phyloP scores from a whole-genome alignment of 1,284 basidiomycete genomes.

The Ceratobasidium sp. region DNA sequence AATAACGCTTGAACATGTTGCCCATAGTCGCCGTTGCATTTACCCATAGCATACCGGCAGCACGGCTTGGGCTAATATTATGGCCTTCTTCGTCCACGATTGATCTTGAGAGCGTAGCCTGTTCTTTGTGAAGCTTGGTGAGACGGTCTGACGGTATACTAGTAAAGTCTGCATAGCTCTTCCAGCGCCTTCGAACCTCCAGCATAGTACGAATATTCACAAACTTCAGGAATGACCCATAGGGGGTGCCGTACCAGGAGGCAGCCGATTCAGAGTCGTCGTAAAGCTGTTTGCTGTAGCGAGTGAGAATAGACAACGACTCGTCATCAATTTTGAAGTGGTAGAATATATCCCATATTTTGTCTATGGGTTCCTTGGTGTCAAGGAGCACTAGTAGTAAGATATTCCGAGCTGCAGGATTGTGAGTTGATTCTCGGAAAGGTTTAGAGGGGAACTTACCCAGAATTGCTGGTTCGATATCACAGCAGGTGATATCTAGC shows the following conservation, averaged over 20 bases:
- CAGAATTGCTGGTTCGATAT: constrained; percentile 63
- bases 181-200: background rate
- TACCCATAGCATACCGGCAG: constrained; percentile 14
- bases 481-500: constrained; percentile 67
- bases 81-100: background rate
- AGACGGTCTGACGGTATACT: background rate
- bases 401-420: constrained; percentile 42
- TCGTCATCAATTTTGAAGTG: constrained; percentile 22
- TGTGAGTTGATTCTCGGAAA: background rate
- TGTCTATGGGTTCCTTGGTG: background rate
- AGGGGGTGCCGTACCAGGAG: background rate
- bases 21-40: background rate
- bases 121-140: background rate
- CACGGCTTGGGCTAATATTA: background rate
- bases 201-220: background rate
- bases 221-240: background rate
- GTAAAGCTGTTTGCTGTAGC: background rate
- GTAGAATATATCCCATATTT: constrained; percentile 23
- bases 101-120: background rate
- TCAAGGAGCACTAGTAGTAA: constrained; percentile 7
- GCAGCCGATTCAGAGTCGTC: background rate
- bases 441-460: constrained; percentile 51
- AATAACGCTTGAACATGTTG: constrained; percentile 8
- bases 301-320: background rate
- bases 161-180: background rate